Evolutionary conservation across 176 grass and related monocot species (phyloP).

Genomic region (Avena insularis): DNA sequence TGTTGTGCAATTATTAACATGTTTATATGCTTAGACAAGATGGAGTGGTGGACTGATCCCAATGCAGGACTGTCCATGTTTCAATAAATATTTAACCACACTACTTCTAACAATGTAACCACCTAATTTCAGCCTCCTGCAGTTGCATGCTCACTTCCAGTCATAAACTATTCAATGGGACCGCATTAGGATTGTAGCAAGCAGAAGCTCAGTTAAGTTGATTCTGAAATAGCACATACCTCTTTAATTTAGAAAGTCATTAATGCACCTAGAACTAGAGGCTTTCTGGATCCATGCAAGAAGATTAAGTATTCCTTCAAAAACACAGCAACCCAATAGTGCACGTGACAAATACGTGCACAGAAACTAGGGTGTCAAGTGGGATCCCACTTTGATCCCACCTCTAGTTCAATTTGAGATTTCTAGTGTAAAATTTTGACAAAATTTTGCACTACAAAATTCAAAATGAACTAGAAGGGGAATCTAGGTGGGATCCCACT

Average conservation of each 20-base stretch:
- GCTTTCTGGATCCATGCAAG: constrained; percentile 5
- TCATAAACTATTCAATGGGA: background rate
- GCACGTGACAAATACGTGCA: constrained; percentile 8
- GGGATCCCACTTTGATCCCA: no score
- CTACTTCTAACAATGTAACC: background rate
- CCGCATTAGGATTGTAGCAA: constrained; percentile 7
- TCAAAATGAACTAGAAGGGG: no score
- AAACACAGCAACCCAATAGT: constrained; percentile 8
- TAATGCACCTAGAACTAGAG: constrained; percentile 21
- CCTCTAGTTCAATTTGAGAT: no score
- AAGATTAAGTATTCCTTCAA: background rate
- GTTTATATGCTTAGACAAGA: constrained; percentile 26
- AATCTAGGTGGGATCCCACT: no score
- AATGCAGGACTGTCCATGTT: background rate
- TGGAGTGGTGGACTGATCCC: background rate
- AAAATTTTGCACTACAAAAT: no score
- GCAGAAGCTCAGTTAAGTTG: background rate
- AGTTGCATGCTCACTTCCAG: background rate
- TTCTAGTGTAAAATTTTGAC: no score
- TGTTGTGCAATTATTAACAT: background rate
- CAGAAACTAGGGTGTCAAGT: background rate
- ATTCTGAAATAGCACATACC: constrained; percentile 24
- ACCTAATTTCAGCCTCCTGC: background rate
- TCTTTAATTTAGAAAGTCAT: constrained; percentile 11
- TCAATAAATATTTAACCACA: constrained; percentile 15